phyloP scores from a whole-genome alignment of 2,329 filamentous ascomycete genomes.

The Fusarium proliferatum region DNA sequence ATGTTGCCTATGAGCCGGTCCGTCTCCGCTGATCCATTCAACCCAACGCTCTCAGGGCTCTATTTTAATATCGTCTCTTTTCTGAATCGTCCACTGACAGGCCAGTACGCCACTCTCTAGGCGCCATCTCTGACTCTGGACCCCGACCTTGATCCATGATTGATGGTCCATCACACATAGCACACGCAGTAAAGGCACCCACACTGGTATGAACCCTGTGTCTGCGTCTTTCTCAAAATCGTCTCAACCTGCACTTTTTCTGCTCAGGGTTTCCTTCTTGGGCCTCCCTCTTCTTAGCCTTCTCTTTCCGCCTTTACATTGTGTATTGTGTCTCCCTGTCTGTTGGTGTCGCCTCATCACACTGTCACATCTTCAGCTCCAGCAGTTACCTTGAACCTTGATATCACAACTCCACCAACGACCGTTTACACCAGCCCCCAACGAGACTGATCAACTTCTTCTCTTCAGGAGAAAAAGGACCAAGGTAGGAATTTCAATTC shows the following conservation, averaged over 20 bases:
- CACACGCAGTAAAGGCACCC: conserved; percentile 43
- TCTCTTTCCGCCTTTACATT: conserved; percentile 37
- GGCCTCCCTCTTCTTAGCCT: conserved; percentile 38
- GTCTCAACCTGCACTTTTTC: conserved; percentile 43
- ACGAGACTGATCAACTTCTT: conserved; percentile 25
- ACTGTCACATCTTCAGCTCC: conserved; percentile 42
- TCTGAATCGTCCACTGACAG: conserved; percentile 56
- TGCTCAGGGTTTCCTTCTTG: conserved; percentile 42
- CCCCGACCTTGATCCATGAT: conserved; percentile 50
- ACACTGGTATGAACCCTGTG: conserved; percentile 38
- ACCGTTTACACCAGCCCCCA: conserved; percentile 23
- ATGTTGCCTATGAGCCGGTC: conserved; percentile 42
- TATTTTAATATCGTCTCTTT: conserved; percentile 58
- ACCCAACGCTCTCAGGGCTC: conserved; percentile 48
- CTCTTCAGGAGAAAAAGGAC: not conserved
- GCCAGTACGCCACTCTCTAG: conserved; percentile 53
- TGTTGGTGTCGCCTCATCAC: conserved; percentile 39
- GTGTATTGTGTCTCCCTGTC: conserved; percentile 18
- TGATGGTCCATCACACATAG: conserved; percentile 40
- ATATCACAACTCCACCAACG: conserved; percentile 38
- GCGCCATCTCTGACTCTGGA: conserved; percentile 57
- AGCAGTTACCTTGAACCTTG: conserved; percentile 7
- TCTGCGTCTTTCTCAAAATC: conserved; percentile 44
- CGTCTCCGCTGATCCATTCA: conserved; percentile 46
- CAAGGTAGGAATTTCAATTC: conserved; percentile 18